These are phyloP conservation scores for Nakazawaea wyomingensis DNA, from an alignment of 805 yeast species.

Conservation along the genomic window DNA sequence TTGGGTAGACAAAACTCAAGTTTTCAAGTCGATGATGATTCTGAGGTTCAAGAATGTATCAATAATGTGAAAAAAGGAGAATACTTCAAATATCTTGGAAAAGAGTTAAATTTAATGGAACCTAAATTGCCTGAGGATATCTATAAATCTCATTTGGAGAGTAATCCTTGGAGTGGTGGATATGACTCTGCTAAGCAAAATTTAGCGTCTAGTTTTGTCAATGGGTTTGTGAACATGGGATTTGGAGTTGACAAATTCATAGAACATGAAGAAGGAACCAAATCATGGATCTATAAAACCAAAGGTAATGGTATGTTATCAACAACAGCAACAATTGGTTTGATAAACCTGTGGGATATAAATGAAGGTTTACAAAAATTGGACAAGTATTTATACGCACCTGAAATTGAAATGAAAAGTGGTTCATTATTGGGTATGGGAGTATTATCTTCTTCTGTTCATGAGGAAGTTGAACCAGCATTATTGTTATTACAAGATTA, in stretches of 20 bases:
- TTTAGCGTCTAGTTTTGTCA: conserved; percentile 91
- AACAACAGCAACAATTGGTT: conserved; percentile 87
- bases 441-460: conserved; percentile 84
- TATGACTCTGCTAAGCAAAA: conserved; percentile 93
- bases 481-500: conserved; percentile 81
- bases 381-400: conserved; percentile 82
- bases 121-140: conserved; percentile 95
- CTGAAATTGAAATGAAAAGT: conserved; percentile 84
- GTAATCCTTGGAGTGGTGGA: conserved; percentile 46
- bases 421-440: conserved; percentile 98
- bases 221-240: conserved; percentile 87
- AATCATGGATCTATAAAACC: conserved; percentile 86
- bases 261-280: conserved; percentile 53
- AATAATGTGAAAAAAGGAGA: conserved; percentile 76
- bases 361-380: conserved; percentile 84
- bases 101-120: conserved; percentile 81
- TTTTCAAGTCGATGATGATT: conserved; percentile 59
- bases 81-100: conserved; percentile 72
- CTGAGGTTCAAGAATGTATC: conserved; percentile 76
- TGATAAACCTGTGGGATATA: conserved; percentile 86
- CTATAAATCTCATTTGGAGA: conserved; percentile 86
- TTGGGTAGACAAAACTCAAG: conserved; percentile 83
- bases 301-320: conserved; percentile 89
- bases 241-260: conserved; percentile 81
- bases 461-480: conserved; percentile 94